phyloP scores from a whole-genome alignment of 371 early-diverging fungal species.

The Batrachochytrium dendrobatidis region DNA sequence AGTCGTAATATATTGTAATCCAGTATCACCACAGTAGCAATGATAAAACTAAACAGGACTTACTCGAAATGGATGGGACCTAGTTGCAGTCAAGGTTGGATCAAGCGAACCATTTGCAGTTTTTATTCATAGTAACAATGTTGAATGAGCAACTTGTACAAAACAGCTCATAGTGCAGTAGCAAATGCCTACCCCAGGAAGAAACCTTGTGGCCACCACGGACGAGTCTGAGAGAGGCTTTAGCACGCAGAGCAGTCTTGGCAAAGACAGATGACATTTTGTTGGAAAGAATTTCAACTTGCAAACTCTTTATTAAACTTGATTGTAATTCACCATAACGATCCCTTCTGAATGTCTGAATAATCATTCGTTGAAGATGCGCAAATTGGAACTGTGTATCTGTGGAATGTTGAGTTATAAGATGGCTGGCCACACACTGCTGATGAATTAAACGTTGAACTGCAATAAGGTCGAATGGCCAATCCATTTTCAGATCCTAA shows the following conservation, averaged over 20 bases:
- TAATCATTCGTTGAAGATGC: background rate
- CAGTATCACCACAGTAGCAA: background rate
- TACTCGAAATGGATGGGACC: slow-evolving; percentile 33
- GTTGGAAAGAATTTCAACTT: no score
- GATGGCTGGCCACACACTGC: background rate
- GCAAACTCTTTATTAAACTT: no score
- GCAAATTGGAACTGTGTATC: background rate
- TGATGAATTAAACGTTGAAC: background rate
- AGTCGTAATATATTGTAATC: background rate
- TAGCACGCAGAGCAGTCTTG: background rate
- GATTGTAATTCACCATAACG: no score
- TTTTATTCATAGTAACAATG: no score
- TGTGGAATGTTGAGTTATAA: background rate
- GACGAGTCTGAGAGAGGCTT: background rate
- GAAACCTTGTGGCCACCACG: background rate
- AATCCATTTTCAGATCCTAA: background rate
- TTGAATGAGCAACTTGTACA: no score
- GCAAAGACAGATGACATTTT: background rate
- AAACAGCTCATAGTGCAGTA: no score
- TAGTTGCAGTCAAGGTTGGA: background rate
- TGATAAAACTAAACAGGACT: slow-evolving; percentile 4
- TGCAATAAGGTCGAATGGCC: background rate
- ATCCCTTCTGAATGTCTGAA: no score
- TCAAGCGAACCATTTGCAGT: no score
- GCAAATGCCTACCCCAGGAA: background rate